A percentile compares a stretch with the other conserved stretches of the same genome.
phyloP scores from a whole-genome alignment of 352 stramenopile species.

The Thalassiosira exigua region DNA sequence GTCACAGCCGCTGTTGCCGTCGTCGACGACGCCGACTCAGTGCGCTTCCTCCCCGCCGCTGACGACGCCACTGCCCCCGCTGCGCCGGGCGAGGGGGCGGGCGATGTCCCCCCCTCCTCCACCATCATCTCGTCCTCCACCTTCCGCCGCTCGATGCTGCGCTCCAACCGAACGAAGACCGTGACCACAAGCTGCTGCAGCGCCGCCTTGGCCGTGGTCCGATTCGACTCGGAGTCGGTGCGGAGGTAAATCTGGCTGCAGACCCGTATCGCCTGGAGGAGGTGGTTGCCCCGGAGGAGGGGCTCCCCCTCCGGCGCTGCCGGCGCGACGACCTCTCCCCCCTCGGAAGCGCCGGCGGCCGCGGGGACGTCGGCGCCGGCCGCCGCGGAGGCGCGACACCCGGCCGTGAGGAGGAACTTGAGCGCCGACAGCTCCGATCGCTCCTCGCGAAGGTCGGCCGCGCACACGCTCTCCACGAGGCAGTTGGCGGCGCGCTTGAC shows the following conservation, averaged over 20 bases:
- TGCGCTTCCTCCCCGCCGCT: background rate
- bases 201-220: constrained; percentile 96
- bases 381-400: constrained; percentile 53
- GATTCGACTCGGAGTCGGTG: constrained; percentile 90
- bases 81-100: background rate
- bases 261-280: constrained; percentile 94
- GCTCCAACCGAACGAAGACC: constrained; percentile 96
- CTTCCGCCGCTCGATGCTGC: constrained; percentile 22
- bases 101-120: background rate
- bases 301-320: constrained; percentile 30
- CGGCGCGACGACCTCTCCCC: too few relatives aligned
- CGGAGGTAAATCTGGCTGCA: constrained; percentile 96
- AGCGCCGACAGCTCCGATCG: constrained; percentile 70
- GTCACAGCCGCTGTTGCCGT: constrained; percentile 1
- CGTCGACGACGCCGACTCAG: constrained; percentile 19
- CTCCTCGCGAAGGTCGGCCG: constrained; percentile 62
- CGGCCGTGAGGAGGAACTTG: constrained; percentile 81
- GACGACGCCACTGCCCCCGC: constrained; percentile 10
- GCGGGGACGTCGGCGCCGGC: background rate
- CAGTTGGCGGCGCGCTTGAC: constrained; percentile 61
- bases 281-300: constrained; percentile 75
- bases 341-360: background rate
- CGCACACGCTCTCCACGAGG: constrained; percentile 73
- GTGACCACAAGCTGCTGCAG: constrained; percentile 96
- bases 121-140: constrained; percentile 30